These are phyloP conservation scores for Rhamnella rubrinervis DNA, from an alignment of 331 rosid species.

Conservation along the genomic window DNA sequence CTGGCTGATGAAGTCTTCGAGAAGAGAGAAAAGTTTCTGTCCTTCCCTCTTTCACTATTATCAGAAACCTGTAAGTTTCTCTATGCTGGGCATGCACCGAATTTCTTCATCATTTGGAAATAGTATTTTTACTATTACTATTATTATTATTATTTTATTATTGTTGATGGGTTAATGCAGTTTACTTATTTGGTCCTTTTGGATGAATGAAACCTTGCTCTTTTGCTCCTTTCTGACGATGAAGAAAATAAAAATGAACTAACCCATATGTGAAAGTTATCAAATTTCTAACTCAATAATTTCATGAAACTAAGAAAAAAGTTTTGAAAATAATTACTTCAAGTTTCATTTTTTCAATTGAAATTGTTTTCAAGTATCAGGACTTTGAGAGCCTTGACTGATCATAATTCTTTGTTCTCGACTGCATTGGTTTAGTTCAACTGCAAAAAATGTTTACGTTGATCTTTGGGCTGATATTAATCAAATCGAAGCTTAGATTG, in stretches of 20 bases:
- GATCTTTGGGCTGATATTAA: not conserved
- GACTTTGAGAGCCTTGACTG: not conserved
- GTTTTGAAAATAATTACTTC: no score
- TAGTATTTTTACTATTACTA: not conserved
- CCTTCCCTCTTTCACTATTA: constrained; percentile 84
- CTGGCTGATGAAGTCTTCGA: constrained; percentile 60
- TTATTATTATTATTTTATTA: not conserved
- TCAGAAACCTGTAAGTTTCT: constrained; percentile 69
- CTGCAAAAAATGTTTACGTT: not conserved
- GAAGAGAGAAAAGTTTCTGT: constrained; percentile 75
- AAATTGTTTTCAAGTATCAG: not conserved
- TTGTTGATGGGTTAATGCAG: not conserved
- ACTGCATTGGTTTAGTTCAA: not conserved
- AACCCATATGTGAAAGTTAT: not conserved
- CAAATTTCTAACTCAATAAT: not conserved
- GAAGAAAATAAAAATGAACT: not conserved
- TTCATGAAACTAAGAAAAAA: no score
- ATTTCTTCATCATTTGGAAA: not conserved
- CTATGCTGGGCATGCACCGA: not conserved
- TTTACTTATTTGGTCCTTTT: not conserved
- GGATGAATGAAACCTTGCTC: not conserved
- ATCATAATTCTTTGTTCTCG: not conserved
- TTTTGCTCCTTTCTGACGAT: no score
- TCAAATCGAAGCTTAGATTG: not conserved
- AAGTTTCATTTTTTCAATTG: no score